These are phyloP conservation scores for Salicornia ramosissima DNA, from an alignment of 148 eudicot genomes.

Conservation along the genomic window DNA sequence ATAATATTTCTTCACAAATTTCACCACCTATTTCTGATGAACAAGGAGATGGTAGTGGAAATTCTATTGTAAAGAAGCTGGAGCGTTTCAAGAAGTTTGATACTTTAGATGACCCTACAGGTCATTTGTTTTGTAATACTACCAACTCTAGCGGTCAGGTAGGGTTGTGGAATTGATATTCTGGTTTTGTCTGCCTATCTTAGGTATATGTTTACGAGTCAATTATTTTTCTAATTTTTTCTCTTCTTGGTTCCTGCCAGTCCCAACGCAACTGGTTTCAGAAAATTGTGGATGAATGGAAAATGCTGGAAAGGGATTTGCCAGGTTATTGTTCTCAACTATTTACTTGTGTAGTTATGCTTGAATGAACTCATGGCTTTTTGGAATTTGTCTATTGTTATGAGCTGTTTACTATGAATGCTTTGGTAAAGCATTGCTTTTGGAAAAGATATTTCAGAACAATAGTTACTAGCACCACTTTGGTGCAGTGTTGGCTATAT, in stretches of 20 bases:
- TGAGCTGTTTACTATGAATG: background rate
- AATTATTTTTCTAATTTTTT: background rate
- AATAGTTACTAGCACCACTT: background rate
- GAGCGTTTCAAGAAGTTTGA: conserved; percentile 64
- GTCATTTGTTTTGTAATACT: conserved; percentile 36
- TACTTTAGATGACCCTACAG: conserved; percentile 67
- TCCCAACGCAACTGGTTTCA: conserved; percentile 55
- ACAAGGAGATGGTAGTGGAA: conserved; percentile 28
- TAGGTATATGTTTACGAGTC: background rate
- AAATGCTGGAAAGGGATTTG: conserved; percentile 66
- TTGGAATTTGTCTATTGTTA: background rate
- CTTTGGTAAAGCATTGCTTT: background rate
- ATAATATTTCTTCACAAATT: conserved; percentile 31
- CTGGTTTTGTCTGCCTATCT: background rate
- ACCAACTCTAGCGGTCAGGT: conserved; percentile 47
- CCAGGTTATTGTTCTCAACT: conserved; percentile 49
- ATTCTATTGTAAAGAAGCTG: conserved; percentile 38
- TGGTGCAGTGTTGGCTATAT: background rate
- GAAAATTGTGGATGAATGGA: conserved; percentile 85
- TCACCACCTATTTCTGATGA: conserved; percentile 23
- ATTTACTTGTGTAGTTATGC: conserved; percentile 1
- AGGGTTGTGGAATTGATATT: conserved; percentile 7
- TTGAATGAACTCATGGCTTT: background rate
- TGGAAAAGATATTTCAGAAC: background rate
- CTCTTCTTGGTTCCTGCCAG: conserved; percentile 34